Evolutionary conservation across 2,329 filamentous ascomycete genomes (phyloP).

Genomic region (Coleophoma eucalyptorum): DNA sequence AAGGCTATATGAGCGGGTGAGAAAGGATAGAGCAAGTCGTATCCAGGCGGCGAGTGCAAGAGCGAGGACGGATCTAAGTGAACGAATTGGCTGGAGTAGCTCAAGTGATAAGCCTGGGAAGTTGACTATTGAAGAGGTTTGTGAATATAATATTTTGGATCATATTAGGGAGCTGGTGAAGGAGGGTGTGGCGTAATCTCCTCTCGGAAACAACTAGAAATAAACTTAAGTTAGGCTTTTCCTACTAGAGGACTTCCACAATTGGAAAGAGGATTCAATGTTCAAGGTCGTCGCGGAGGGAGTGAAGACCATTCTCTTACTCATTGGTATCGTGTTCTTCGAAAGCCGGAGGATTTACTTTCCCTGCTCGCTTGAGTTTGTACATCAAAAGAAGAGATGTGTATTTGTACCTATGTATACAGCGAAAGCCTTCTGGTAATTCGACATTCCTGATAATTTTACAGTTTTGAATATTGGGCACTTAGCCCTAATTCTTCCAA

Average conservation of each 20-base stretch:
- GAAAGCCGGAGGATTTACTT: no score
- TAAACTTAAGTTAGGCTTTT: neutral
- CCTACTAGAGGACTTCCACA: neutral
- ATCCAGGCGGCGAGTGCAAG: slow-evolving; percentile 55
- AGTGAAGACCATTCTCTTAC: no score
- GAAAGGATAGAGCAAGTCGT: slow-evolving; percentile 49
- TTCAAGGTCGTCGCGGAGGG: no score
- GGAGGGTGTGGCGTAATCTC: neutral
- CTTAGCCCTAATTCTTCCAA: slow-evolving; percentile 45
- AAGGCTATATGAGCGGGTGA: slow-evolving; percentile 44
- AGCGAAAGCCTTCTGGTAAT: no score
- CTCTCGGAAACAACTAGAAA: neutral
- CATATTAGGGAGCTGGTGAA: neutral
- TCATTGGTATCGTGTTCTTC: no score
- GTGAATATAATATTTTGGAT: slow-evolving; percentile 24
- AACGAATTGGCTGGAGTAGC: slow-evolving; percentile 27
- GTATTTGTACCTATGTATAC: no score
- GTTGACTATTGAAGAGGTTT: slow-evolving; percentile 29
- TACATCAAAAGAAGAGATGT: no score
- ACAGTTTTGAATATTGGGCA: no score
- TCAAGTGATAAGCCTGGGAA: slow-evolving; percentile 22
- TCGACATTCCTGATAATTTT: no score
- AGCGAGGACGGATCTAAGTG: slow-evolving; percentile 32
- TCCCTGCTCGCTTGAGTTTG: no score
- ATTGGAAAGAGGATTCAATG: no score